Evolutionary conservation across 148 eudicot genomes (phyloP), one percentile per base, ranked within the genome.

Genomic region (Vaccinium myrtillus): DNA sequence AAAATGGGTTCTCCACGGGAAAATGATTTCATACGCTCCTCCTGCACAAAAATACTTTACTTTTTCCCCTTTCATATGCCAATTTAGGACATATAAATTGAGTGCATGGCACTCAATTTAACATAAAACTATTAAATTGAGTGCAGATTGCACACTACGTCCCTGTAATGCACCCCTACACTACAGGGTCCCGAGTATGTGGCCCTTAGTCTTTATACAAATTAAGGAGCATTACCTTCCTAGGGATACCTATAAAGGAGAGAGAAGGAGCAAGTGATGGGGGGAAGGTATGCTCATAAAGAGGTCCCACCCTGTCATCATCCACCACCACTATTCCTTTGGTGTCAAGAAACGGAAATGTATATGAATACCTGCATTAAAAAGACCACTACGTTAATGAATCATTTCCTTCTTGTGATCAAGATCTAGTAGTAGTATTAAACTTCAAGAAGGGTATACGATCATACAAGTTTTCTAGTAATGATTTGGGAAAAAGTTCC

Each of bases 291-390:
- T 93, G 98, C 89, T 94, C 94, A 81, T 89, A 94, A 32, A 94
- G 89, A 61, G 95, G 98, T 53, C 96, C 98, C 85, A 94, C 98
- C 67, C 96, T 89, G 53, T 89, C 90, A 88, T 93, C 96, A 89
- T 93, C 94, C n/a, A 94, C 86, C 18, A 19, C 85, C 30, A 94
- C 90, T 55, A 85, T 92, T 83, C 96, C 98, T 90, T 93, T 92
- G 86, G 94, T 94, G 90, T 94, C 95, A 92, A 94, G 98, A 84
- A 94, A 94, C 80, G 98, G 96, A 78, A 93, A 94, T 82, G 94
- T 84, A 51, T 93, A 94, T 46, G 92, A 87, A 87, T 93, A 92
- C 91, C 96, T 94, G 87, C 84, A 39, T 39, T 69, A 30, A 69
- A 6, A 81, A 6, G 54, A 49, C 43, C 25, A 15, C 74, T 30